Conservation (phyloP, 2,329 filamentous ascomycete species). For the Sclerotinia spermophila region DNA sequence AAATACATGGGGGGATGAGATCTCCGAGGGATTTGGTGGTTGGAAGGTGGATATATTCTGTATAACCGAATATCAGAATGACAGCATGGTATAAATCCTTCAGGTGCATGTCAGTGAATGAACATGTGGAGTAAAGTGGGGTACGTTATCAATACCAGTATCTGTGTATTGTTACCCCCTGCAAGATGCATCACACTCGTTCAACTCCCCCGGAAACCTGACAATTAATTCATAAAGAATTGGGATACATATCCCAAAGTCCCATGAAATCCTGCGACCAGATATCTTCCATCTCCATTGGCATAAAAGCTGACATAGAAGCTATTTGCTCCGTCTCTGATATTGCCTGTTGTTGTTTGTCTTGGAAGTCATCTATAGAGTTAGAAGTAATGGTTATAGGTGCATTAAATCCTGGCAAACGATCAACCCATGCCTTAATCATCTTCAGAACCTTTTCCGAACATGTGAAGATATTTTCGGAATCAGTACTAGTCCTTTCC, state of each 20-base stretch:
- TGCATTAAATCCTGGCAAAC: slow-evolving; percentile 9
- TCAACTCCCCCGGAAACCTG: not conserved
- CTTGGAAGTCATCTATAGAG: not conserved
- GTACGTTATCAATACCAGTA: not conserved
- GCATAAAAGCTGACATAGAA: slow-evolving; percentile 1
- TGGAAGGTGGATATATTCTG: not conserved
- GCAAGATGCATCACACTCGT: not conserved
- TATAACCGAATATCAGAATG: not conserved
- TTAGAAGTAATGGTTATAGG: not conserved
- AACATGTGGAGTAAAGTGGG: not conserved
- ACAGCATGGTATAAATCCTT: not conserved
- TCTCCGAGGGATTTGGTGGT: not conserved
- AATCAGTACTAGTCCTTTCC: not conserved
- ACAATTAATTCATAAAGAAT: not conserved
- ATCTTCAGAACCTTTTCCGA: slow-evolving; percentile 12
- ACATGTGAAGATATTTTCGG: slow-evolving; percentile 4
- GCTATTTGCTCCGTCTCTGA: not conserved
- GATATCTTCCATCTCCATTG: slow-evolving; percentile 2
- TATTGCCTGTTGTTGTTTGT: not conserved
- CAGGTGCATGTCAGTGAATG: not conserved
- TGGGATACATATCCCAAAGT: slow-evolving; percentile 11
- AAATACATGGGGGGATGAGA: not conserved
- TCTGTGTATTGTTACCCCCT: not conserved
- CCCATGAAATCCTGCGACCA: slow-evolving; percentile 16
- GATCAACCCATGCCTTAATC: slow-evolving; percentile 3